Evolutionary conservation across 257 asterid genomes (phyloP).

Genomic region (Euphrasia confusa): DNA sequence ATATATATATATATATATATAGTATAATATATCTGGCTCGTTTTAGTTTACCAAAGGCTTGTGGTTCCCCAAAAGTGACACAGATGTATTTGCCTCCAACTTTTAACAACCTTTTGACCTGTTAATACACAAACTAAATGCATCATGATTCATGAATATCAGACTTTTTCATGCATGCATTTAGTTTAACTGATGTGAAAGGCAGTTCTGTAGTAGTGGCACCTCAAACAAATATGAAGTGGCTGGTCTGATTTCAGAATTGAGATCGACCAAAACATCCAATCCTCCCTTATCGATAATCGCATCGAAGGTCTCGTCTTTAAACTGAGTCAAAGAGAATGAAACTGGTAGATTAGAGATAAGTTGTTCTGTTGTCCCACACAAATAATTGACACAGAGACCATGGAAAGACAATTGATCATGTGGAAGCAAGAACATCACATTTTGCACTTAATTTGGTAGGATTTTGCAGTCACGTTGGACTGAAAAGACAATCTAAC

Average conservation of each 20-base stretch:
- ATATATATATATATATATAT: no score
- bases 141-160: conserved; percentile 14
- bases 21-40: no score
- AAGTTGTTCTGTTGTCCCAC: background rate
- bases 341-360: background rate
- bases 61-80: conserved; percentile 85
- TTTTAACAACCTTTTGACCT: conserved; percentile 82
- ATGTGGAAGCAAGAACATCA: no score
- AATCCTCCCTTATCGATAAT: conserved; percentile 92
- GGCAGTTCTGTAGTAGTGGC: no score
- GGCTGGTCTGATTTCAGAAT: conserved; percentile 67
- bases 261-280: conserved; percentile 96
- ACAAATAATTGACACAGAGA: no score
- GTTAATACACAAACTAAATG: conserved; percentile 23
- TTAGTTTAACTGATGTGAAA: no score
- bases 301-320: conserved; percentile 53
- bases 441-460: no score
- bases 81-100: conserved; percentile 76
- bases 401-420: no score
- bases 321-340: conserved; percentile 44
- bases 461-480: no score
- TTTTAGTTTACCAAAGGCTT: conserved; percentile 43
- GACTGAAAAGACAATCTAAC: no score
- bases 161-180: no score
- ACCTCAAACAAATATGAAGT: conserved; percentile 78